Evolutionary conservation across 2,329 filamentous ascomycete species (phyloP).

Genomic region (Tolypocladium sp.): DNA sequence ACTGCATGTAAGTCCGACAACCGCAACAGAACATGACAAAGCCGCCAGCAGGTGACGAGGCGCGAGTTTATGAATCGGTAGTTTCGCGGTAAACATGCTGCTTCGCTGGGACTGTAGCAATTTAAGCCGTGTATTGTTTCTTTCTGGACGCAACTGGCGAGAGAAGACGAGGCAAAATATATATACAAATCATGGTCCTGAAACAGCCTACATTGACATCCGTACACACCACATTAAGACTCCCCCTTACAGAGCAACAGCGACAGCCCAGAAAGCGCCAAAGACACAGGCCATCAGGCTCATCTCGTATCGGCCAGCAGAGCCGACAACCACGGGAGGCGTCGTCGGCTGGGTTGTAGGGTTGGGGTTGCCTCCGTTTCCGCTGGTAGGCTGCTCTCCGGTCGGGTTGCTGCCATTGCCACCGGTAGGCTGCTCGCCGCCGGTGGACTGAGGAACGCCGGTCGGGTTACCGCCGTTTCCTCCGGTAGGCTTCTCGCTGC

Average conservation of each 20-base stretch:
- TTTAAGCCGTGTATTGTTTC: not conserved
- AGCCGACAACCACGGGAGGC: conserved; percentile 5
- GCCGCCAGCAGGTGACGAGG: too few relatives aligned
- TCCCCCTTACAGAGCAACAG: conserved; percentile 10
- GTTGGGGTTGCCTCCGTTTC: not conserved
- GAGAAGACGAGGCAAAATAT: not conserved
- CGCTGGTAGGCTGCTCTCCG: not conserved
- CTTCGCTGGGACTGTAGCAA: not conserved
- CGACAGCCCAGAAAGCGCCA: conserved; percentile 11
- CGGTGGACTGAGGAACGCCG: not conserved
- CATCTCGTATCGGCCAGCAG: conserved; percentile 11
- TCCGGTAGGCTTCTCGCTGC: not conserved
- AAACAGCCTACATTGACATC: not conserved
- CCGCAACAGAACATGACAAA: not conserved
- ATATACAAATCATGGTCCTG: not conserved
- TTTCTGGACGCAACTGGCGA: not conserved
- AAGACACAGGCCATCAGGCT: conserved; percentile 14
- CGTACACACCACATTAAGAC: not conserved
- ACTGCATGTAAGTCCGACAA: too few relatives aligned
- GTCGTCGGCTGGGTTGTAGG: not conserved
- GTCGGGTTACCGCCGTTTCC: not conserved
- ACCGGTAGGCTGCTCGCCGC: not conserved
- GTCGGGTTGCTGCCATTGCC: not conserved
- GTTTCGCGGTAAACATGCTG: not conserved
- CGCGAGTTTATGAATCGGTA: not conserved